Evolutionary conservation across 495 filamentous ascomycete species (phyloP).

Genomic region (Terfezia claveryi): DNA sequence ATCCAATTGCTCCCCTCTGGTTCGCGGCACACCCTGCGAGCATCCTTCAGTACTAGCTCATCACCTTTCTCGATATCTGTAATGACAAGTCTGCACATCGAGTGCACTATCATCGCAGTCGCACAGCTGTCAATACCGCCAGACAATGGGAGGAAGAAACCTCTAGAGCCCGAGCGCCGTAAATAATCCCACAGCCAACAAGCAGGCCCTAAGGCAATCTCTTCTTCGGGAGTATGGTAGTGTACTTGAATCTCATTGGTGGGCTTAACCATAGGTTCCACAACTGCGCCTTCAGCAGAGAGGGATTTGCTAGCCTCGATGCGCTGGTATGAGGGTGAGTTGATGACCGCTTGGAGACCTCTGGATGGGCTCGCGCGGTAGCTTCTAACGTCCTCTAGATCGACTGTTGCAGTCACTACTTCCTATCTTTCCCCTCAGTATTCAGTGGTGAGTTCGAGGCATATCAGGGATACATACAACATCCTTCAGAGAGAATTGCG

Average conservation of each 20-base stretch:
- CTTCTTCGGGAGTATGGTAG: conserved; percentile 40
- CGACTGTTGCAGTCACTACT: conserved; percentile 58
- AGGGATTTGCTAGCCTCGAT: conserved; percentile 26
- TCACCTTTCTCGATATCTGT: conserved; percentile 38
- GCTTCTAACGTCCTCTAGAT: conserved; percentile 51
- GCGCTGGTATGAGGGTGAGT: conserved; percentile 17
- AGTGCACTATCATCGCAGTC: conserved; percentile 45
- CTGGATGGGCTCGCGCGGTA: conserved; percentile 32
- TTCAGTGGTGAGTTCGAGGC: not conserved
- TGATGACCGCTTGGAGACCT: conserved; percentile 32
- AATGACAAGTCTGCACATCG: conserved; percentile 57
- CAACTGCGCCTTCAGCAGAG: conserved; percentile 13
- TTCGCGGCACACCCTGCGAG: conserved; percentile 37
- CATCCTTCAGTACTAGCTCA: conserved; percentile 47
- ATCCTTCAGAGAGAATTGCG: conserved; percentile 55
- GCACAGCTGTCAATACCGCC: conserved; percentile 56
- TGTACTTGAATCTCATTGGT: conserved; percentile 25
- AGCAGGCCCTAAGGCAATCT: conserved; percentile 31
- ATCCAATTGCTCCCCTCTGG: conserved; percentile 28
- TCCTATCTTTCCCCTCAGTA: conserved; percentile 23
- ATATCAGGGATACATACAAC: conserved; percentile 22
- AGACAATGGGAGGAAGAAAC: conserved; percentile 32
- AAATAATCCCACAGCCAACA: conserved; percentile 77
- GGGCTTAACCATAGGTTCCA: conserved; percentile 23
- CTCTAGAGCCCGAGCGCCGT: conserved; percentile 36